A percentile compares a stretch with the other conserved stretches of the same genome.
Conservation (phyloP, 2,329 filamentous ascomycete species). For the Epichloe gansuensis region DNA sequence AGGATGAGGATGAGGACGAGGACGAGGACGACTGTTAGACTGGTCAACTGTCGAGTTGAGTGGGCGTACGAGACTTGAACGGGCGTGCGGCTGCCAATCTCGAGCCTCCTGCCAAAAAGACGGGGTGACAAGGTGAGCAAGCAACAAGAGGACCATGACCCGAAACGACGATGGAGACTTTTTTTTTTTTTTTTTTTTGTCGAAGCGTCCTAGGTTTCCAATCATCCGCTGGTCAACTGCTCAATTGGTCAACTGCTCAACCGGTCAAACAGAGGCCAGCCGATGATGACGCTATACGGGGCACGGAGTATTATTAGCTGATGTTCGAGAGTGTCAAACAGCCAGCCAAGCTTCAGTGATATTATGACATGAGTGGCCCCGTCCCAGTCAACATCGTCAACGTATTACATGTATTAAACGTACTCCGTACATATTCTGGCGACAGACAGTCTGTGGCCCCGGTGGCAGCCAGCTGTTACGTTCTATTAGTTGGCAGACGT, state of each 20-base stretch:
- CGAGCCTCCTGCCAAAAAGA: not conserved
- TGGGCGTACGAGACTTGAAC: conserved; percentile 1
- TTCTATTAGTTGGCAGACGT: not conserved
- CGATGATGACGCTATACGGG: not conserved
- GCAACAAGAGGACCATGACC: not conserved
- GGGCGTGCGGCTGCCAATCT: conserved; percentile 3
- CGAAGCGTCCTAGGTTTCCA: not conserved
- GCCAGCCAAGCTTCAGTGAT: too few species aligned
- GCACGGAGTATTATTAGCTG: too few species aligned
- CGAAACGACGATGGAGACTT: not conserved
- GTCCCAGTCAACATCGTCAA: not conserved
- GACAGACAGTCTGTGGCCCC: not conserved
- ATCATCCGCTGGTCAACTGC: not conserved
- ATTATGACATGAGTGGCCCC: not conserved
- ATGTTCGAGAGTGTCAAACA: too few species aligned
- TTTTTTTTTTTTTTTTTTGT: not conserved
- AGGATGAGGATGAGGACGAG: too few species aligned
- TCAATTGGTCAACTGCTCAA: not conserved
- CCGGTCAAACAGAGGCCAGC: not conserved
- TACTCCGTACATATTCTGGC: not conserved
- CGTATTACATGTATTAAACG: not conserved
- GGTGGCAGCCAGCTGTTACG: not conserved
- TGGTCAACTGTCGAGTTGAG: not conserved
- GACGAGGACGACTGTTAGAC: too few species aligned
- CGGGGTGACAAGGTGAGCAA: not conserved